Percentiles rank a stretch among this genome's conserved stretches.
Conservation (phyloP, 1,139 yeast genomes). For the Lodderomyces oxycetoniae region DNA sequence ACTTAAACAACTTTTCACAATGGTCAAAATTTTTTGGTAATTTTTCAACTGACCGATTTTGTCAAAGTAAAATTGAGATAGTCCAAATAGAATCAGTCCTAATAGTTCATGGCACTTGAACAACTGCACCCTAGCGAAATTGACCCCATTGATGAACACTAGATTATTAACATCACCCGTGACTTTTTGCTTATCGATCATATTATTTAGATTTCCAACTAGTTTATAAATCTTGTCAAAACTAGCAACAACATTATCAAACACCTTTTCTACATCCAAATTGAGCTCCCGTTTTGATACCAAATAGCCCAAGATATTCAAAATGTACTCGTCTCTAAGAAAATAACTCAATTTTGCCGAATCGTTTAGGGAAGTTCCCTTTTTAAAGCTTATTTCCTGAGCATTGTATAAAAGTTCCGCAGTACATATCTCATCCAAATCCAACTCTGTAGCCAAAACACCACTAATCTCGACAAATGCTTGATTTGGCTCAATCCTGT, state of each 20-base stretch:
- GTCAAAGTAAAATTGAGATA: slow-evolving; percentile 34
- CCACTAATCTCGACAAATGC: slow-evolving; percentile 51
- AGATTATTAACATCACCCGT: slow-evolving; percentile 38
- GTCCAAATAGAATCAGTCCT: slow-evolving; percentile 59
- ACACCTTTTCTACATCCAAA: slow-evolving; percentile 25
- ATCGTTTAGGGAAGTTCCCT: slow-evolving; percentile 57
- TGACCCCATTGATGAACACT: slow-evolving; percentile 49
- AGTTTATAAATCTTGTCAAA: slow-evolving; percentile 56
- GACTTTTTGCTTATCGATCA: slow-evolving; percentile 60
- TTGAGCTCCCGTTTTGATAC: slow-evolving; percentile 24
- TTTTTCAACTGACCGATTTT: slow-evolving; percentile 28
- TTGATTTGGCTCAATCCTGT: slow-evolving; percentile 67
- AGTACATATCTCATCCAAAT: slow-evolving; percentile 32
- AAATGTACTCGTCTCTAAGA: slow-evolving; percentile 62
- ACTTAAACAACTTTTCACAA: slow-evolving; percentile 34
- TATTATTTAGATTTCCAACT: slow-evolving; percentile 52
- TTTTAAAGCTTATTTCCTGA: slow-evolving; percentile 33
- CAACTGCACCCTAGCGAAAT: slow-evolving; percentile 58
- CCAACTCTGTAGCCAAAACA: slow-evolving; percentile 45
- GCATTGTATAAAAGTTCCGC: slow-evolving; percentile 41
- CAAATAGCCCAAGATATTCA: slow-evolving; percentile 64
- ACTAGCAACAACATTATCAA: slow-evolving; percentile 44
- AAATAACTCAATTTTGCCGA: slow-evolving; percentile 70
- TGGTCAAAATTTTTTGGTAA: slow-evolving; percentile 32
- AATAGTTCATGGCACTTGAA: slow-evolving; percentile 66